Percentiles rank a stretch among this genome's conserved stretches.
phyloP scores from a whole-genome alignment of 345 rosid genomes.

The Camelina laxa region DNA sequence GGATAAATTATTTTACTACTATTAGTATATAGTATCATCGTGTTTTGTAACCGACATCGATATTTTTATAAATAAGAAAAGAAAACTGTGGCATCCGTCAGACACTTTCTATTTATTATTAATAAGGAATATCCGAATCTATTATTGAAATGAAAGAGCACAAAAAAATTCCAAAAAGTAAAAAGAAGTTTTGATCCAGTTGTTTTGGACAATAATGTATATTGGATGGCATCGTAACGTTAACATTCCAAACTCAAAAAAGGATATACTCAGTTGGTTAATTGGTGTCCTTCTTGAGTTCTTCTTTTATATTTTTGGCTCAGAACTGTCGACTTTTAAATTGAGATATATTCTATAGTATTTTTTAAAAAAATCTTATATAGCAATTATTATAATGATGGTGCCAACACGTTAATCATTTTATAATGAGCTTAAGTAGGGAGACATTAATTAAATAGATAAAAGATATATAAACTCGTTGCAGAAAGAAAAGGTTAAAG shows the following conservation, averaged over 20 bases:
- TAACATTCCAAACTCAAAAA: neutral
- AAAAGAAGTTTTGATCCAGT: conserved; percentile 17
- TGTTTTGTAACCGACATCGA: conserved; percentile 19
- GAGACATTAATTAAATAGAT: neutral
- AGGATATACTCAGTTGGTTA: neutral
- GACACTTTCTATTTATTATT: neutral
- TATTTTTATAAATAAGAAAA: neutral
- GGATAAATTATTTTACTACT: neutral
- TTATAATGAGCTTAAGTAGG: neutral
- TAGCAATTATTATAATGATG: too few relatives aligned
- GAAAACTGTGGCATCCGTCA: neutral
- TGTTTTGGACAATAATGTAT: neutral
- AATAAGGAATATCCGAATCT: conserved; percentile 16
- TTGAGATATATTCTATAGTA: neutral
- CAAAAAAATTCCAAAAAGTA: neutral
- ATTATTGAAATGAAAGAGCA: conserved; percentile 5
- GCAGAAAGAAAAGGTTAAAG: too few relatives aligned
- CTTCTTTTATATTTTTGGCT: neutral
- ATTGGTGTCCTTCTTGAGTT: neutral
- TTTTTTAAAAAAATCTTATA: too few relatives aligned
- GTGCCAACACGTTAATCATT: neutral
- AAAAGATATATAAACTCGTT: neutral
- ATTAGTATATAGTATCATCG: neutral
- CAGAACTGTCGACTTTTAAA: neutral
- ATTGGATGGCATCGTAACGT: neutral